phyloP scores from a whole-genome alignment of 805 yeast genomes.

The Suhomyces prunicola region DNA sequence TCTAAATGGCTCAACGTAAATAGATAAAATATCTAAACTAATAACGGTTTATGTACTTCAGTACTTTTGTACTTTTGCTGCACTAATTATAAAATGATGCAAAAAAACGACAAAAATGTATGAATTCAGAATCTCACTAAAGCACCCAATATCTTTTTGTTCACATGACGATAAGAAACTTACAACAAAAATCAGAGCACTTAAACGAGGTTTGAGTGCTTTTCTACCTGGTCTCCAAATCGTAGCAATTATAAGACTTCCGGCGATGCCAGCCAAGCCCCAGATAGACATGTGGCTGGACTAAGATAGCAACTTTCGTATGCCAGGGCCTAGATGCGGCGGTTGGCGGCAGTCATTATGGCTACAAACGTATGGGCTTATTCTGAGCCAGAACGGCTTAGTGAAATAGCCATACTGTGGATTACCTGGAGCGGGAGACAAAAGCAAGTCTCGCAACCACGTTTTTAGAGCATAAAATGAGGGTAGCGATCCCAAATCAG shows the following conservation, averaged over 20 bases:
- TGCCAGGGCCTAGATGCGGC: background rate
- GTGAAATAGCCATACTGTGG: background rate
- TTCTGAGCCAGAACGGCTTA: background rate
- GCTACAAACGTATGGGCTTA: background rate
- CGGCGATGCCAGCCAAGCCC: background rate
- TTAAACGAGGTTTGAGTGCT: background rate
- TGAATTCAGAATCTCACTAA: background rate
- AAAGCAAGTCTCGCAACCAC: background rate
- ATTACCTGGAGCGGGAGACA: background rate
- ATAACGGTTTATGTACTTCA: too few species aligned
- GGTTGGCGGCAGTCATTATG: background rate
- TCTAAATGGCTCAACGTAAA: background rate
- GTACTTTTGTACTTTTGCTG: background rate
- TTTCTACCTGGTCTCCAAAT: background rate
- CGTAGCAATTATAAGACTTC: background rate
- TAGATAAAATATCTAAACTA: background rate
- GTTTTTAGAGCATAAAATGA: too few species aligned
- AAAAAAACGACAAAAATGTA: background rate
- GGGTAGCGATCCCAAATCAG: background rate
- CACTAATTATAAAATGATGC: background rate
- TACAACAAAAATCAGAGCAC: background rate
- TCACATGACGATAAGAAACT: background rate
- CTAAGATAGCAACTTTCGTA: background rate
- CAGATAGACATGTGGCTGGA: background rate
- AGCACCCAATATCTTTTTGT: background rate